Evolutionary conservation across 176 grass and related monocot genomes (phyloP), one percentile per base, ranked within the genome.

Genomic region (Rhipidocladum racemiflorum): DNA sequence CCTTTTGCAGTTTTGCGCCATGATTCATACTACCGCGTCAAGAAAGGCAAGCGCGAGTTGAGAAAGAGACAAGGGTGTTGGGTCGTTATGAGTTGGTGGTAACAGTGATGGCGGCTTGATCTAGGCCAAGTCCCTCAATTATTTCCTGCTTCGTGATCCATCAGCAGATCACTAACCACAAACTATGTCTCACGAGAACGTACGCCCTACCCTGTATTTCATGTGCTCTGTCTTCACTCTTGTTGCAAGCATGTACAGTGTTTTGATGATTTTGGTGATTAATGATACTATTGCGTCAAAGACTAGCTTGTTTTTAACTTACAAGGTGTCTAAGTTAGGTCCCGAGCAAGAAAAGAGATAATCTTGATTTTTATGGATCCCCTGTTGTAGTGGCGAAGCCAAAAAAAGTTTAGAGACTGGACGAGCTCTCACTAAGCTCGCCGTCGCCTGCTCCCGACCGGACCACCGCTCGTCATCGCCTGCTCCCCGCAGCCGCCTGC

Each of bases 11-110:
- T 23, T 10, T 51, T 11, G 80, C 21, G 65, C 57, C 36, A 36
- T 83, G 74, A 83, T 83, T 77, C 44, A 72, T 69, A 62, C 48
- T 69, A 62, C 48, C 15, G 75, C 14, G 45, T 44, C 44, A n/a
- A 83, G 65, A 39, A 71, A 85, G 67, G 55, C 43, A 30, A 42
- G 53, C 1, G n/a, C 72, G 70, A 77, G 85, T 55, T 87, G 65
- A 77, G 85, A 54, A 82, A 83, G 54, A 24, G 86, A 88, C 86
- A 83, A 55, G 12, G 24, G 65, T 54, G 51, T 69, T 76, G 24
- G 71, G 85, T 62, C 79, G 85, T 80, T 84, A 77, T 14, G 68
- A 72, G 61, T 39, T 75, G 79, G 28, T 80, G 16, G 71, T 32
- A 63, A 79, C 49, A 32, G 86, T 30, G 77, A 60, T 62, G 77